These are phyloP conservation scores for Fusarium gaditjirri DNA, from an alignment of 2,329 filamentous ascomycete species.

Conservation along the genomic window DNA sequence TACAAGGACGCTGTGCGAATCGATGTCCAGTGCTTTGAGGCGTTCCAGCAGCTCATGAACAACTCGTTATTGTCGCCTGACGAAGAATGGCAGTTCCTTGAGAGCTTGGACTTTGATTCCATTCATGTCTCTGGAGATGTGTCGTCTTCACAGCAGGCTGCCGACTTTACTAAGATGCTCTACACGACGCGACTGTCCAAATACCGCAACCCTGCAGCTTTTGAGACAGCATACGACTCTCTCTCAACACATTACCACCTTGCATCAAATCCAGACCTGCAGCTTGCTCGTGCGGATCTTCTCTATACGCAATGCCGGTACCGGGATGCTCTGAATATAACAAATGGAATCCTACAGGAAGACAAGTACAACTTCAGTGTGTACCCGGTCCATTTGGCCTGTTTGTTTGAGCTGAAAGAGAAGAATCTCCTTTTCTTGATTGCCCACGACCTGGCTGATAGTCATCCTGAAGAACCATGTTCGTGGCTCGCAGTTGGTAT, in stretches of 20 bases:
- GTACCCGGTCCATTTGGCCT: slow-evolving; percentile 91
- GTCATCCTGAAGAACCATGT: slow-evolving; percentile 88
- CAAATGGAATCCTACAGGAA: slow-evolving; percentile 80
- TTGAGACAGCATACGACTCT: slow-evolving; percentile 87
- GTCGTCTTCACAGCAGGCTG: slow-evolving; percentile 82
- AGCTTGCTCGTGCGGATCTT: slow-evolving; percentile 89
- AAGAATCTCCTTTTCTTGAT: slow-evolving; percentile 92
- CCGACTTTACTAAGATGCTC: slow-evolving; percentile 93
- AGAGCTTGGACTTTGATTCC: slow-evolving; percentile 89
- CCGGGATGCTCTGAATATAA: slow-evolving; percentile 84
- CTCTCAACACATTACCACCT: slow-evolving; percentile 95
- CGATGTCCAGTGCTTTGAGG: slow-evolving; percentile 97
- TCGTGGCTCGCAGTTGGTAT: slow-evolving; percentile 95
- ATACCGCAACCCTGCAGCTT: slow-evolving; percentile 86
- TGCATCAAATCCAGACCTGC: slow-evolving; percentile 84
- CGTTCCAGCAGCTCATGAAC: slow-evolving; percentile 97
- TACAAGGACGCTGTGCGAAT: slow-evolving; percentile 98
- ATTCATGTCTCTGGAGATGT: slow-evolving; percentile 74
- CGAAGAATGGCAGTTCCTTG: slow-evolving; percentile 90
- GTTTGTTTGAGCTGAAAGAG: slow-evolving; percentile 85
- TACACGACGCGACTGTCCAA: slow-evolving; percentile 97
- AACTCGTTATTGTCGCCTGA: slow-evolving; percentile 91
- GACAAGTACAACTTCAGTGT: slow-evolving; percentile 91
- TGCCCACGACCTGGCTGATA: slow-evolving; percentile 91
- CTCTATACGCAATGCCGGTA: slow-evolving; percentile 96